These are phyloP conservation scores for Eucalyptus microcorys DNA, from an alignment of 345 rosid species.

Conservation along the genomic window DNA sequence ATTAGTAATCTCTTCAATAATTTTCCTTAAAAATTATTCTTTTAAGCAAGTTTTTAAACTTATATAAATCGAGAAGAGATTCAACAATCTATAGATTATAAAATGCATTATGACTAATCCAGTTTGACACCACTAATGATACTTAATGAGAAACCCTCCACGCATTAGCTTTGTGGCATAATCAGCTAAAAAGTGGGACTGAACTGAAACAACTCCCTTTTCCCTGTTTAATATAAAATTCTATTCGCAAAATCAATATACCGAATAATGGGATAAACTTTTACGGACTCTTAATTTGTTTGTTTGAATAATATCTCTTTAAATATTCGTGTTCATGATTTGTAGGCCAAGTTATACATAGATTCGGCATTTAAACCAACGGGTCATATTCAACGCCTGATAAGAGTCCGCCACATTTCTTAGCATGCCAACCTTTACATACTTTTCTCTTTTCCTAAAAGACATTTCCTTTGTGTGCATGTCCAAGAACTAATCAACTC, in stretches of 20 bases:
- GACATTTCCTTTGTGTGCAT: background rate
- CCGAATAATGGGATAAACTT: background rate
- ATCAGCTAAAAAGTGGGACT: background rate
- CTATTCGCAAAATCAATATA: background rate
- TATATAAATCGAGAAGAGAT: accelerated
- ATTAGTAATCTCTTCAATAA: no score
- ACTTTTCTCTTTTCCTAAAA: background rate
- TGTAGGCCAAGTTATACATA: background rate
- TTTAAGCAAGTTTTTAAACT: no score
- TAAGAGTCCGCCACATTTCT: background rate
- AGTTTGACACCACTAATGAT: background rate
- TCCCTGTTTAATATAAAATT: background rate
- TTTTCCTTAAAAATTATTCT: no score
- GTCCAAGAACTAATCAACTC: background rate
- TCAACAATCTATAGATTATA: accelerated
- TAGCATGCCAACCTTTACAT: background rate
- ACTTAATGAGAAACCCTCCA: background rate
- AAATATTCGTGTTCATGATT: no score
- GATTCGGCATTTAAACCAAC: background rate
- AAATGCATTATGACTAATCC: background rate
- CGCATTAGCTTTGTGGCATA: background rate
- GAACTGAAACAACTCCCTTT: background rate
- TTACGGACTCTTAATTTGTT: background rate
- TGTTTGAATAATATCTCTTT: background rate
- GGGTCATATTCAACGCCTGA: background rate